Evolutionary conservation across 2,329 filamentous ascomycete species (phyloP).

Genomic region (Emericellopsis atlantica): DNA sequence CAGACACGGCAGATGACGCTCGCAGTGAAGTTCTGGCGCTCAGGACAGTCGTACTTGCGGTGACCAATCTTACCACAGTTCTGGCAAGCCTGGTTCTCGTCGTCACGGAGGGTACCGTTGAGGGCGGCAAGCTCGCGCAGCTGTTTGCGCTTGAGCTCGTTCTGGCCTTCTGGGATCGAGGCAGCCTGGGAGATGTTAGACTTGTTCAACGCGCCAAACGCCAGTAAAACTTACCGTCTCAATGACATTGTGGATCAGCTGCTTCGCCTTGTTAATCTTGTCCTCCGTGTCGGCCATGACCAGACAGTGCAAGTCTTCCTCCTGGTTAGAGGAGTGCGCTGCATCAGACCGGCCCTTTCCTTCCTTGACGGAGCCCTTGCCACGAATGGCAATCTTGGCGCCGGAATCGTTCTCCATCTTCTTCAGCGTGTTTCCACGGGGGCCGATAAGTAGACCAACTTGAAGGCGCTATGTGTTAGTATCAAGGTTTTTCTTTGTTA

Average conservation of each 20-base stretch:
- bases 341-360: slow-evolving; percentile 98
- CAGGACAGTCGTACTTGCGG: slow-evolving; percentile 96
- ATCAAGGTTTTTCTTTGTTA: slow-evolving; percentile 8
- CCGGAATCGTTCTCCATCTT: slow-evolving; percentile 98
- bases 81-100: slow-evolving; percentile 98
- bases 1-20: slow-evolving; percentile 98
- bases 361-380: slow-evolving; percentile 99
- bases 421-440: slow-evolving; percentile 98
- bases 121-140: slow-evolving; percentile 93
- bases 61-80: slow-evolving; percentile 99
- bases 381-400: slow-evolving; percentile 98
- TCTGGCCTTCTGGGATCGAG: slow-evolving; percentile 96
- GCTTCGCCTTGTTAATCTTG: slow-evolving; percentile 98
- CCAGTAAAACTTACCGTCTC: slow-evolving; percentile 63
- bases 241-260: slow-evolving; percentile 95
- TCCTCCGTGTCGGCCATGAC: slow-evolving; percentile 99
- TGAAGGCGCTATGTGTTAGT: slow-evolving; percentile 92
- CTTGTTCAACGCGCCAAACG: background rate
- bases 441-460: slow-evolving; percentile 99
- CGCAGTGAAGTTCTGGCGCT: slow-evolving; percentile 96
- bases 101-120: slow-evolving; percentile 97
- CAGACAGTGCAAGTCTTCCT: slow-evolving; percentile 96
- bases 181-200: slow-evolving; percentile 55
- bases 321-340: slow-evolving; percentile 98
- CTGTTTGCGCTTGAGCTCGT: slow-evolving; percentile 97